Conservation (phyloP, 768 basidiomycete species). For the Amanita pseudoporphyria region DNA sequence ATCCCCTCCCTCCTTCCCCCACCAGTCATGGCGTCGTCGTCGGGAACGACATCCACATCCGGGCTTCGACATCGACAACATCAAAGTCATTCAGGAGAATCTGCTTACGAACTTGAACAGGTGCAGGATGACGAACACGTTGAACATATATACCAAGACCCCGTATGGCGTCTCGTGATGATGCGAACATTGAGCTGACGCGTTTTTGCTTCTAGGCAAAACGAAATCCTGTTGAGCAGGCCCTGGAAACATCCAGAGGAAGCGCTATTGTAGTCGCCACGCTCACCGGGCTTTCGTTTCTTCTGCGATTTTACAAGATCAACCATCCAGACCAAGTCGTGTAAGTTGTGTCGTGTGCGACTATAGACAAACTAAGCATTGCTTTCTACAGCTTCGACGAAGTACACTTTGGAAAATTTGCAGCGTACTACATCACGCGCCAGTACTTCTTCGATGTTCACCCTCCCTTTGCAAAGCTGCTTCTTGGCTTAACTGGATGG, state of each 20-base stretch:
- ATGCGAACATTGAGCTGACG: conserved; percentile 3
- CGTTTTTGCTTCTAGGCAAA: conserved; percentile 27
- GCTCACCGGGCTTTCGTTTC: conserved; percentile 74
- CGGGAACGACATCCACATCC: conserved; percentile 2
- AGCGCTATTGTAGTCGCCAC: conserved; percentile 52
- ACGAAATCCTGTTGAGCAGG: conserved; percentile 50
- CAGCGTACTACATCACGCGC: conserved; percentile 83
- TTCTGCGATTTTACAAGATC: conserved; percentile 88
- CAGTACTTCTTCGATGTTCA: no score
- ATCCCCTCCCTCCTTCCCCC: not conserved
- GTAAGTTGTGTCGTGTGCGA: conserved; percentile 40
- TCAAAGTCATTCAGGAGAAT: not conserved
- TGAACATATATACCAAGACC: conserved; percentile 5
- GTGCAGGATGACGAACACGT: conserved; percentile 7
- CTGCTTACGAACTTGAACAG: no score
- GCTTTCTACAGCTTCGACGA: conserved; percentile 71
- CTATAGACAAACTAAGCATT: conserved; percentile 2
- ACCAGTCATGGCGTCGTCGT: not conserved
- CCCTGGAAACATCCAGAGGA: conserved; percentile 52
- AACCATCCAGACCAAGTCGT: conserved; percentile 92
- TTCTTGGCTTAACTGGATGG: conserved; percentile 93
- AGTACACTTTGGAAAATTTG: no score
- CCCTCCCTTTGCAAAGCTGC: conserved; percentile 91
- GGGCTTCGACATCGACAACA: not conserved
- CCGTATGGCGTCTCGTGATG: conserved; percentile 6